phyloP scores from a whole-genome alignment of 2,329 filamentous ascomycete genomes.

The Ceratocystis albifundus region DNA sequence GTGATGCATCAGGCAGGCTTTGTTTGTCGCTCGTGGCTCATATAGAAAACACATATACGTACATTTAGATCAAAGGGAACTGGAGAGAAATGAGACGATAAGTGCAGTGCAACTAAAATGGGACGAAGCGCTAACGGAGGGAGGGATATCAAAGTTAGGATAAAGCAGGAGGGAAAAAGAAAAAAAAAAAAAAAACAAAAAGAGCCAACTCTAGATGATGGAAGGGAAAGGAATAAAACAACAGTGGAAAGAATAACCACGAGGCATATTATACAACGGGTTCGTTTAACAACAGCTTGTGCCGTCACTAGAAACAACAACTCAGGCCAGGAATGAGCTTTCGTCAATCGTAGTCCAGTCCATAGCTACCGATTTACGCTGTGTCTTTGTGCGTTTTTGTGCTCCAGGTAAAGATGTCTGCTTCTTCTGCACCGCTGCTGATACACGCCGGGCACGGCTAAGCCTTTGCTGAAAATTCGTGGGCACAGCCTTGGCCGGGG shows the following conservation, averaged over 20 bases:
- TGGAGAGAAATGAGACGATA: no score
- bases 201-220: no score
- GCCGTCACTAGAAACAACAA: background rate
- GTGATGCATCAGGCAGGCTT: no score
- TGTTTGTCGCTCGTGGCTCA: no score
- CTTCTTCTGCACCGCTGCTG: slow-evolving; percentile 1
- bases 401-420: background rate
- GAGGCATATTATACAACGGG: background rate
- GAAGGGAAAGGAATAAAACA: no score
- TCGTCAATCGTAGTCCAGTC: slow-evolving; percentile 12
- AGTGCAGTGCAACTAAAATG: no score
- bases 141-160: no score
- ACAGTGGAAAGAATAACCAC: background rate
- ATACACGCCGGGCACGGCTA: background rate
- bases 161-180: no score
- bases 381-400: background rate
- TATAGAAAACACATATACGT: no score
- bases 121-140: no score
- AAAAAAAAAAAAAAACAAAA: no score
- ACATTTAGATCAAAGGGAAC: no score
- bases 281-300: background rate
- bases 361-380: background rate
- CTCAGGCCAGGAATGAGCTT: slow-evolving; percentile 13
- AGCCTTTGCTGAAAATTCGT: background rate
- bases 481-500: background rate